Evolutionary conservation across 176 grass and related monocot genomes (phyloP).

Genomic region (Cenchrus americanus): DNA sequence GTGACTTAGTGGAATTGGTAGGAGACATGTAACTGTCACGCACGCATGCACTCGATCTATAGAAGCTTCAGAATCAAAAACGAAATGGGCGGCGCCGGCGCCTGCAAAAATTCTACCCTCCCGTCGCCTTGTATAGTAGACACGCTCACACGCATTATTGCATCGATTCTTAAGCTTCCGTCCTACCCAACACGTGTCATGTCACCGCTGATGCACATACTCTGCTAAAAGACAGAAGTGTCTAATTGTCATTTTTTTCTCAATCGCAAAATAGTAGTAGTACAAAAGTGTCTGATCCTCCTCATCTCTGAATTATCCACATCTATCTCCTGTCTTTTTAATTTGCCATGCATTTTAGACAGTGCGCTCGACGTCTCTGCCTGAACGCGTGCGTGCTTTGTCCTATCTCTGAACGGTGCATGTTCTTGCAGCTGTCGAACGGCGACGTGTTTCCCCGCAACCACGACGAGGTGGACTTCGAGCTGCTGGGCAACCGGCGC

Average conservation of each 20-base stretch:
- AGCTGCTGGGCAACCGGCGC: conserved; percentile 73
- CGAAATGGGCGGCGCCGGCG: not conserved
- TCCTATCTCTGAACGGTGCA: not conserved
- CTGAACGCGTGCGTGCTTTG: no score
- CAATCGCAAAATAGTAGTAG: not conserved
- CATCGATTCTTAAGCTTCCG: not conserved
- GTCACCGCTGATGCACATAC: not conserved
- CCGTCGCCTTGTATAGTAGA: not conserved
- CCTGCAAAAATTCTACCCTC: not conserved
- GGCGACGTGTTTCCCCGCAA: conserved; percentile 58
- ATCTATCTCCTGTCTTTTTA: not conserved
- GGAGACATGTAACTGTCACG: conserved; percentile 33
- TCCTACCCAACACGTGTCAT: not conserved
- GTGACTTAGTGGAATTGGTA: not conserved
- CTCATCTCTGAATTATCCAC: not conserved
- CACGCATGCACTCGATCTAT: not conserved
- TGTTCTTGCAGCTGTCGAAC: conserved; percentile 72
- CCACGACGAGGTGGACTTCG: conserved; percentile 91
- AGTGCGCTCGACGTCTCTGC: no score
- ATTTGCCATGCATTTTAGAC: not conserved
- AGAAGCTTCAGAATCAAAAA: not conserved
- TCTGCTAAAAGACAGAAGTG: not conserved
- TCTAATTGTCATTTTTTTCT: not conserved
- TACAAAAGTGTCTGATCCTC: not conserved
- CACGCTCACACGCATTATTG: not conserved